Conservation (phyloP, 2,329 filamentous ascomycete species). For the Fusarium sp. region DNA sequence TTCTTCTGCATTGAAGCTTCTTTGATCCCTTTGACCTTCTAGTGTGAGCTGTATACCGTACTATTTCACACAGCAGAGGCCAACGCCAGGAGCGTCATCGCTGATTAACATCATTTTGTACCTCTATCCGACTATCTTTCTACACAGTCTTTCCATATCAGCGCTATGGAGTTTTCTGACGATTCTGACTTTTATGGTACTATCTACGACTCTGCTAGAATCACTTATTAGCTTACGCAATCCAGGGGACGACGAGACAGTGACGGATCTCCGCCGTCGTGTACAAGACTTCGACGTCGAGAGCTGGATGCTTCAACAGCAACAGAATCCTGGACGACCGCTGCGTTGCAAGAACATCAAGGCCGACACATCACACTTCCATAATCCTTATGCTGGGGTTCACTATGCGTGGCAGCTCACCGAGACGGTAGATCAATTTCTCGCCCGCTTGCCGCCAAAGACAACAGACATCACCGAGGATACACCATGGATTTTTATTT, state of each 20-base stretch:
- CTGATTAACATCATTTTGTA: background rate
- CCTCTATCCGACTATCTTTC: background rate
- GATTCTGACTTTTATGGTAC: conserved; percentile 69
- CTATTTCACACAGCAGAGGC: background rate
- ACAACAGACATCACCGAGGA: conserved; percentile 61
- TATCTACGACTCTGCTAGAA: background rate
- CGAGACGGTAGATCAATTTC: conserved; percentile 73
- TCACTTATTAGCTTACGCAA: conserved; percentile 21
- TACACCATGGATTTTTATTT: conserved; percentile 78
- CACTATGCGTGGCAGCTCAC: conserved; percentile 69
- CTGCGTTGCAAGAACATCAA: conserved; percentile 31
- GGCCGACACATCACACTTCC: conserved; percentile 51
- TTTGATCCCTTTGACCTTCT: background rate
- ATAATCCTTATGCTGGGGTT: conserved; percentile 69
- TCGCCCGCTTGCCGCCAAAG: conserved; percentile 74
- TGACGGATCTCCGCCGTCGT: conserved; percentile 59
- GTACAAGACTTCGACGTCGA: conserved; percentile 62
- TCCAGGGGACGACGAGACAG: conserved; percentile 66
- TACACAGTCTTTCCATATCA: background rate
- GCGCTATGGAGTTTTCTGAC: conserved; percentile 53
- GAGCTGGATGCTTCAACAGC: conserved; percentile 55
- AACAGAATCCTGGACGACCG: conserved; percentile 44
- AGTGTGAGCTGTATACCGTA: background rate
- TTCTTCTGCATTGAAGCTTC: background rate
- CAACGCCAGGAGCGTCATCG: conserved; percentile 4